Percentiles rank a stretch among this genome's conserved stretches.
These are phyloP conservation scores for Magnaporthiopsis incrustans DNA, from an alignment of 2,329 filamentous ascomycete genomes.

Conservation along the genomic window DNA sequence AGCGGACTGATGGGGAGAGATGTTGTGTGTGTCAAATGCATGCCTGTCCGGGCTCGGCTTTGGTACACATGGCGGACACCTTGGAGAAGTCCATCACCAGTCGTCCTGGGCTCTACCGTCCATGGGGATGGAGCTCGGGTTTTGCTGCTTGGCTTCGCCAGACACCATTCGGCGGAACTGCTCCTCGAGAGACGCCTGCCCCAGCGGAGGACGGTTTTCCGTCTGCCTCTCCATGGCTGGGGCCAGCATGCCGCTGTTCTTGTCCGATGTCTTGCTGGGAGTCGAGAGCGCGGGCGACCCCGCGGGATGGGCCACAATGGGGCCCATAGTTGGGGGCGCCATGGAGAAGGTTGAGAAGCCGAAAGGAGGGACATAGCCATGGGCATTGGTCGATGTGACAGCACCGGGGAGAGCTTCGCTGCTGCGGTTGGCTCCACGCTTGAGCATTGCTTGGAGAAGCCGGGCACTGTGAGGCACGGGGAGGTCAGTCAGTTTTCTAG, in stretches of 20 bases:
- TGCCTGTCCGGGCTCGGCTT: conserved; percentile 3
- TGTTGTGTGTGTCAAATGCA: background rate
- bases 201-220: conserved; percentile 36
- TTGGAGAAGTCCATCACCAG: background rate
- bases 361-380: conserved; percentile 32
- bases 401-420: conserved; percentile 26
- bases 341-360: conserved; percentile 6
- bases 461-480: conserved; percentile 23
- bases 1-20: background rate
- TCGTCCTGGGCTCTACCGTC: conserved; percentile 3
- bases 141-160: conserved; percentile 10
- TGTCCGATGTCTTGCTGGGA: conserved; percentile 13
- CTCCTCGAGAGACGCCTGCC: conserved; percentile 21
- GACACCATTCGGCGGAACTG: conserved; percentile 15
- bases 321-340: conserved; percentile 38
- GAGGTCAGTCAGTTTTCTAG: background rate
- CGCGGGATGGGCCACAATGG: conserved; percentile 32
- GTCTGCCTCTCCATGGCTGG: conserved; percentile 25
- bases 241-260: conserved; percentile 11
- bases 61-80: background rate
- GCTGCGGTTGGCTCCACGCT: conserved; percentile 37
- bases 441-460: conserved; percentile 41
- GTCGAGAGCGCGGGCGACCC: conserved; percentile 7
- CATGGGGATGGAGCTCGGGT: conserved; percentile 7
- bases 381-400: conserved; percentile 43